phyloP scores from a whole-genome alignment of 78 protist species.

The Monosiga brevicollis region DNA sequence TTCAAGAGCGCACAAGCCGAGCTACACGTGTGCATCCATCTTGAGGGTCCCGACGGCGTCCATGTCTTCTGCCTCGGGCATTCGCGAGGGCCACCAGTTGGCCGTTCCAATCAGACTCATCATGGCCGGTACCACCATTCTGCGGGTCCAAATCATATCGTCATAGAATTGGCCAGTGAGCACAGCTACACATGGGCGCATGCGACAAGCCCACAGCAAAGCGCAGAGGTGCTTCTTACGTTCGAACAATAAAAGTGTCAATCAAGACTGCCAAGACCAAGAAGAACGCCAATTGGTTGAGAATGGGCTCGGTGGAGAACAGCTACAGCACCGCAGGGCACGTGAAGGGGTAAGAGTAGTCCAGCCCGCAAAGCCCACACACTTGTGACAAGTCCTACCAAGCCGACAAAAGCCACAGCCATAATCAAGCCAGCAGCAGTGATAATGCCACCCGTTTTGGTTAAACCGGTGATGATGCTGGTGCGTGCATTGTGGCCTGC shows the following conservation, averaged over 20 bases:
- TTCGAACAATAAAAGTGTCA: conserved; percentile 48
- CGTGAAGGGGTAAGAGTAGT: no score
- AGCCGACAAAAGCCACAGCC: conserved; percentile 58
- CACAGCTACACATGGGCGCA: not conserved
- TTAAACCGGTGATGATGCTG: conserved; percentile 21
- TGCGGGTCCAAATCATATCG: no score
- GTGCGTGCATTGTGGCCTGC: no score
- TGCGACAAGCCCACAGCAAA: not conserved
- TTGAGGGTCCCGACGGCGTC: no score
- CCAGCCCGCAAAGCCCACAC: no score
- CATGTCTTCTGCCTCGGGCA: no score
- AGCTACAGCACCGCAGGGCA: no score
- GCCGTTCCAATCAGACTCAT: conserved; percentile 18
- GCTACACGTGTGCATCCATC: no score
- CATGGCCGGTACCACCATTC: not conserved
- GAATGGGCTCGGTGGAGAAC: not conserved
- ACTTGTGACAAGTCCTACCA: no score
- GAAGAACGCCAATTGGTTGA: conserved; percentile 37
- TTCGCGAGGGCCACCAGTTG: conserved; percentile 36
- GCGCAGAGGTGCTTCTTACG: conserved; percentile 47
- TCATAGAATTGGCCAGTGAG: no score
- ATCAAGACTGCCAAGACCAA: conserved; percentile 40
- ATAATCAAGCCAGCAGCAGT: conserved; percentile 48
- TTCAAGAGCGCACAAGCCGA: no score
- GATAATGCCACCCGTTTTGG: conserved; percentile 44